phyloP scores from a whole-genome alignment of 768 basidiomycete genomes.

The Chiua virens region DNA sequence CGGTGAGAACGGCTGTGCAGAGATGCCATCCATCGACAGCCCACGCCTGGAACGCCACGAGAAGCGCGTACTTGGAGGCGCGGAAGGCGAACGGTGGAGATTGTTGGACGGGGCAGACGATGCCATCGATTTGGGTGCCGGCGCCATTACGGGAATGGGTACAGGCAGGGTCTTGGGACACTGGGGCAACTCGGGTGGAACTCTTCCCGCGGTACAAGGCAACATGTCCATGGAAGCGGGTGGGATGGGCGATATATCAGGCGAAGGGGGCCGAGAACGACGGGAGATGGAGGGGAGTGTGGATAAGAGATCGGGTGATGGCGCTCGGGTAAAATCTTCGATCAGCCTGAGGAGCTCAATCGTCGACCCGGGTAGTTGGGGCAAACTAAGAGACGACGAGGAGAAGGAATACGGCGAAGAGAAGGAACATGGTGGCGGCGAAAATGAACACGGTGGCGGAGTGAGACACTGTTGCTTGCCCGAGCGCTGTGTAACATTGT shows the following conservation, averaged over 20 bases:
- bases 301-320: conserved; percentile 27
- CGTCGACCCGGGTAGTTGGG: conserved; percentile 12
- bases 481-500: background rate
- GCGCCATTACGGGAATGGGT: background rate
- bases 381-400: conserved; percentile 28
- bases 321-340: conserved; percentile 9
- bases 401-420: background rate
- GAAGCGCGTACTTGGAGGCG: background rate
- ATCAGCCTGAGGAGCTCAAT: background rate
- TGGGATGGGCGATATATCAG: conserved; percentile 7
- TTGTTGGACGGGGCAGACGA: background rate
- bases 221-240: conserved; percentile 1
- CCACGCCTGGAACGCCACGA: conserved; percentile 13
- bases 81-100: conserved; percentile 1
- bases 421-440: conserved; percentile 21
- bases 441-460: conserved; percentile 19
- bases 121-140: background rate
- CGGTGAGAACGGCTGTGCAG: background rate
- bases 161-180: background rate
- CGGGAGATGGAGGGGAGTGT: conserved; percentile 23
- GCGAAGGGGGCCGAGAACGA: conserved; percentile 3
- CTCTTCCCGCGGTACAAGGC: background rate
- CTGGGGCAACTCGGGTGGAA: background rate
- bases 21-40: background rate
- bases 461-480: conserved; percentile 14